A percentile compares a stretch with the other conserved stretches of the same genome.
Evolutionary conservation across 176 grass and related monocot genomes (phyloP).

Genomic region (Oryza australiensis): DNA sequence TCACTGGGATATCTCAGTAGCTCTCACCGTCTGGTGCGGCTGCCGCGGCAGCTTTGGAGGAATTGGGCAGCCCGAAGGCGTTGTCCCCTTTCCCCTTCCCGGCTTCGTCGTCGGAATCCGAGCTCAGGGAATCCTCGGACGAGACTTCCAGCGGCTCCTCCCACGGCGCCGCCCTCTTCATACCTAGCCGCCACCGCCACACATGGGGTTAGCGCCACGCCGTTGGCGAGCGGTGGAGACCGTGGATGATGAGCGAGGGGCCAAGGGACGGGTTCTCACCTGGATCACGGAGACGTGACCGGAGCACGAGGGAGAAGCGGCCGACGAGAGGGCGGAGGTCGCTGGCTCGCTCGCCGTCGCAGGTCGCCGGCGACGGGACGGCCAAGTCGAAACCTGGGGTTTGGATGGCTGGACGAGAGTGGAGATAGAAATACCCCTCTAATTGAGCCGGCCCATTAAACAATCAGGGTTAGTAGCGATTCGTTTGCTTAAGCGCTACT

Average conservation of each 20-base stretch:
- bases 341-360: background rate
- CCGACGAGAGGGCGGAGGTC: background rate
- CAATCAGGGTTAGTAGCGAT: no score
- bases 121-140: constrained; percentile 56
- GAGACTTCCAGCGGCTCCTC: constrained; percentile 41
- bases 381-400: constrained; percentile 26
- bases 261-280: background rate
- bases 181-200: constrained; percentile 29
- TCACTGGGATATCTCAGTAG: background rate
- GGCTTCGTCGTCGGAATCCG: constrained; percentile 49
- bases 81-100: constrained; percentile 33
- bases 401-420: background rate
- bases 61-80: constrained; percentile 43
- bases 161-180: constrained; percentile 77
- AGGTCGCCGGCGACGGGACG: constrained; percentile 25
- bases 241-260: background rate
- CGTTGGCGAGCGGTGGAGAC: background rate
- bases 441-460: no score
- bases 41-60: constrained; percentile 32
- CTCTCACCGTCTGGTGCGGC: constrained; percentile 39
- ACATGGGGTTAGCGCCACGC: background rate
- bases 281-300: background rate
- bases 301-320: background rate
- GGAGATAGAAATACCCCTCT: background rate
- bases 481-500: no score